Conservation (phyloP, 2,329 filamentous ascomycete species). For the Ambrosiella beaveri region DNA sequence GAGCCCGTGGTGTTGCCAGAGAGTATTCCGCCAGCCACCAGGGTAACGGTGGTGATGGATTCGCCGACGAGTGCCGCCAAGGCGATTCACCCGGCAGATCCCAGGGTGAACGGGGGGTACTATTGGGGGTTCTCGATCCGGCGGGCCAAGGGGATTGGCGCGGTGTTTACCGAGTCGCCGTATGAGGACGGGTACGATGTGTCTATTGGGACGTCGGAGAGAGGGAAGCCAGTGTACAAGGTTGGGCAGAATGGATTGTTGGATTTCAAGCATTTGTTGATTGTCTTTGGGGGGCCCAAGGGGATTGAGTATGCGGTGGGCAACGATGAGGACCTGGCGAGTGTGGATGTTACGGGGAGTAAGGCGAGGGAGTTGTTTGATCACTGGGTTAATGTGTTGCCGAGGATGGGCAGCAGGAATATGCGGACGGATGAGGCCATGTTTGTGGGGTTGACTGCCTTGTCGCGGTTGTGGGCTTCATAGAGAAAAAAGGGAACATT, state of each 20-base stretch:
- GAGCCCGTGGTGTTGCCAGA: conserved; percentile 38
- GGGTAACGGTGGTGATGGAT: conserved; percentile 55
- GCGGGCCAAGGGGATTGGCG: conserved; percentile 45
- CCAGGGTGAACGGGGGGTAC: conserved; percentile 60
- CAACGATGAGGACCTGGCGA: conserved; percentile 36
- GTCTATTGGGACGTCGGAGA: conserved; percentile 69
- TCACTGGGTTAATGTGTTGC: conserved; percentile 66
- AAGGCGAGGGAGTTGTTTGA: conserved; percentile 61
- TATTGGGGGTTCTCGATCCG: conserved; percentile 75
- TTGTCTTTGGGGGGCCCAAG: conserved; percentile 67
- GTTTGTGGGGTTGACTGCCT: conserved; percentile 54
- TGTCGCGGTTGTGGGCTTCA: conserved; percentile 39
- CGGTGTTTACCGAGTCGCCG: conserved; percentile 59
- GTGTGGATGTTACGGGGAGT: conserved; percentile 44
- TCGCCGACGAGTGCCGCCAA: conserved; percentile 29
- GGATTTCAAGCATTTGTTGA: conserved; percentile 50
- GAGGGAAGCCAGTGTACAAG: conserved; percentile 37
- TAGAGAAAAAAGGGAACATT: conserved; percentile 4
- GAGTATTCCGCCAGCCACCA: conserved; percentile 49
- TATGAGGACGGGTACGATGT: conserved; percentile 67
- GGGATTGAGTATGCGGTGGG: conserved; percentile 61
- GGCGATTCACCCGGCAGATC: conserved; percentile 44
- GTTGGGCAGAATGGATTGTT: conserved; percentile 22
- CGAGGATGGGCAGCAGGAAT: conserved; percentile 63
- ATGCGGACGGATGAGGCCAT: conserved; percentile 75